Base-by-base conservation (phyloP, 2,329 filamentous ascomycete species). In the Balansia obtecta region DNA sequence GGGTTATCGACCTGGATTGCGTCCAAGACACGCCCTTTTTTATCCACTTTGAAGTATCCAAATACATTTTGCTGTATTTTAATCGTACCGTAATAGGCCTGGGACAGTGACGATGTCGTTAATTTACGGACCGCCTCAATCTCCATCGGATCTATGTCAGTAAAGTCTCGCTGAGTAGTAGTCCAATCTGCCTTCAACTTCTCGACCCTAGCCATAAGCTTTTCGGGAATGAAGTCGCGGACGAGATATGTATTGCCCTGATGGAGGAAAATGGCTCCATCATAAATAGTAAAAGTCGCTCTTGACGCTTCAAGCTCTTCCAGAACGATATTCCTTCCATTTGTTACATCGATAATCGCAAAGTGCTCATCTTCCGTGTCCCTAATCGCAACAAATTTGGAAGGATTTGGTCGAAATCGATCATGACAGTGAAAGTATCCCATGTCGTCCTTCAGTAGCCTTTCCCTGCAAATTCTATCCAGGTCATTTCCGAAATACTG, bases 21-120 rank as follows among this genome's bases (percentile, higher is more conserved):
- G 63, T 98, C 93, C 13, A 97, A 77, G 51, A 97, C 87, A 2
- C 88, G 82, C 1, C 85, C 80, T 57, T 82, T 84, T 62, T 84
- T 85, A 66, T 97, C 90, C n/a, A 96, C 72, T 64, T 97, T 97
- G 76, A 96, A 97, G 71, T 93, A 98, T 2, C 93, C 93, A 64
- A 94, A 97, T 2, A 98, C 89, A 32, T 87, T 84, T 57, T 91
- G 85, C 55, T 85, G 80, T 60, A 97, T 90, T 59, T 85, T 84
- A 63, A 98, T 91, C 0, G 80, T 72, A 37, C 93, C 93, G 62
- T 88, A 90, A 68, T 88, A 97, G 1, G 90, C 91, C 53, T 81
- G 77, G 0, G 77, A 85, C 3, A 73, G 67, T 0, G 81, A 84
- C 1, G 70, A 71, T 0, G 67, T 57, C 38, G 96, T 86, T 16